These are phyloP conservation scores for Fusarium hainanense DNA, from an alignment of 2,329 filamentous ascomycete species.

Conservation along the genomic window DNA sequence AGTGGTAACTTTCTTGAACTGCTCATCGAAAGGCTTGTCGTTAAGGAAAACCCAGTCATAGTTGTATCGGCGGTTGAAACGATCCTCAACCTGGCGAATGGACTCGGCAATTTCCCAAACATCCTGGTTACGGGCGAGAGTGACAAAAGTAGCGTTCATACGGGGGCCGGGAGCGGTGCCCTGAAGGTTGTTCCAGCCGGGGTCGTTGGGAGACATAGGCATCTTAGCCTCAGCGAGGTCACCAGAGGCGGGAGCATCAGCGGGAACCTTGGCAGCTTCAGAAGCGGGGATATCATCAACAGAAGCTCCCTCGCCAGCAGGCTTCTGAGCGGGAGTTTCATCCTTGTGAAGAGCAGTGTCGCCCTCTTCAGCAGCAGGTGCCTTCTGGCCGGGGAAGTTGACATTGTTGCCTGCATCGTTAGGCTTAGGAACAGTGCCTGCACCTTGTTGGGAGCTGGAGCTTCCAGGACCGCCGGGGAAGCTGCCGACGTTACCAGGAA, in stretches of 20 bases:
- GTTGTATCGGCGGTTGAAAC: constrained; percentile 96
- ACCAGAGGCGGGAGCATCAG: constrained; percentile 51
- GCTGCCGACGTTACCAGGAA: constrained; percentile 34
- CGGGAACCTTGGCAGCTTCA: constrained; percentile 24
- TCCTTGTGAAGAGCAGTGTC: constrained; percentile 39
- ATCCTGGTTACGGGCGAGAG: constrained; percentile 90
- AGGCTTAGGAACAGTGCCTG: constrained; percentile 35
- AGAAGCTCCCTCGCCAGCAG: constrained; percentile 27
- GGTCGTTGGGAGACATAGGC: constrained; percentile 63
- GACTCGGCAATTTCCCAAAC: constrained; percentile 97
- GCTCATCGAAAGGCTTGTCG: constrained; percentile 91
- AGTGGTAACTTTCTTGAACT: constrained; percentile 91
- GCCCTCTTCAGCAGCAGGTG: constrained; percentile 23
- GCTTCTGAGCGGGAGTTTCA: constrained; percentile 34
- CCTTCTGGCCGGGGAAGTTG: constrained; percentile 40
- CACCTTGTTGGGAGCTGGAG: constrained; percentile 34
- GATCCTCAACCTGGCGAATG: constrained; percentile 95
- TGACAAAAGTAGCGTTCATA: constrained; percentile 98
- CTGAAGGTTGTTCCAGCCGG: constrained; percentile 64
- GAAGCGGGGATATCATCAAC: constrained; percentile 8
- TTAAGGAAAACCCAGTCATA: constrained; percentile 99
- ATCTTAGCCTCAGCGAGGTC: constrained; percentile 48
- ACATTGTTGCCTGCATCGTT: constrained; percentile 38
- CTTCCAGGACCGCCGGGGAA: constrained; percentile 44
- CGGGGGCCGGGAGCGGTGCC: constrained; percentile 73